phyloP scores from a whole-genome alignment of 2,329 filamentous ascomycete species.

The Incumbomyces delicatus region DNA sequence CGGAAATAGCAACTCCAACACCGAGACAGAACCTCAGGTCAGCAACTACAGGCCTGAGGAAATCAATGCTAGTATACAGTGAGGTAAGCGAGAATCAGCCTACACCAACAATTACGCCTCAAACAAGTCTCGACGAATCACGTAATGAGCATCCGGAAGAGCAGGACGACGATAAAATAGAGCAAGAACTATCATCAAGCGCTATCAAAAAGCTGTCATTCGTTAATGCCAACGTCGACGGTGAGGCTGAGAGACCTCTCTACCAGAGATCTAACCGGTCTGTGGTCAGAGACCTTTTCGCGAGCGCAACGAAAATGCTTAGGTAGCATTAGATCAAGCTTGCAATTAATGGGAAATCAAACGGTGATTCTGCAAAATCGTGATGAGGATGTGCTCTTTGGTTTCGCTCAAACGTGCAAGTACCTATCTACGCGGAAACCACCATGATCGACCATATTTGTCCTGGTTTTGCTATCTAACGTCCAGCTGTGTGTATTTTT shows the following conservation, averaged over 20 bases:
- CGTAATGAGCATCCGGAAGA: too few species aligned
- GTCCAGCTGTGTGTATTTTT: too few species aligned
- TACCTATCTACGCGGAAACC: too few species aligned
- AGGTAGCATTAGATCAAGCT: too few species aligned
- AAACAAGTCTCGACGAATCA: too few species aligned
- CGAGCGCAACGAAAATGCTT: neutral
- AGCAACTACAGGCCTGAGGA: neutral
- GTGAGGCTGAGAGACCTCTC: slow-evolving; percentile 1
- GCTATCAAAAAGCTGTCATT: slow-evolving; percentile 2
- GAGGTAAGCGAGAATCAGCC: neutral
- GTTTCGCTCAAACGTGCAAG: too few species aligned
- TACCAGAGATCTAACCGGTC: neutral
- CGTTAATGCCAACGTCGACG: neutral
- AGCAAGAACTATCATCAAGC: neutral
- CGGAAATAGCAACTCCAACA: slow-evolving; percentile 2
- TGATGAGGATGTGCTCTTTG: too few species aligned
- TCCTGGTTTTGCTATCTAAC: too few species aligned
- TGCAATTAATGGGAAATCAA: too few species aligned
- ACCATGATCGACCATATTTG: too few species aligned
- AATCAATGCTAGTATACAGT: neutral
- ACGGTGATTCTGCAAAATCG: too few species aligned
- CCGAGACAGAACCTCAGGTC: slow-evolving; percentile 4
- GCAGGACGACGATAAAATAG: neutral
- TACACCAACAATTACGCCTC: neutral
- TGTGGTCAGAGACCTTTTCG: neutral